Evolutionary conservation across 495 filamentous ascomycete genomes (phyloP), one percentile per base, ranked within the genome.

Genomic region (Gamarada debralockiae): DNA sequence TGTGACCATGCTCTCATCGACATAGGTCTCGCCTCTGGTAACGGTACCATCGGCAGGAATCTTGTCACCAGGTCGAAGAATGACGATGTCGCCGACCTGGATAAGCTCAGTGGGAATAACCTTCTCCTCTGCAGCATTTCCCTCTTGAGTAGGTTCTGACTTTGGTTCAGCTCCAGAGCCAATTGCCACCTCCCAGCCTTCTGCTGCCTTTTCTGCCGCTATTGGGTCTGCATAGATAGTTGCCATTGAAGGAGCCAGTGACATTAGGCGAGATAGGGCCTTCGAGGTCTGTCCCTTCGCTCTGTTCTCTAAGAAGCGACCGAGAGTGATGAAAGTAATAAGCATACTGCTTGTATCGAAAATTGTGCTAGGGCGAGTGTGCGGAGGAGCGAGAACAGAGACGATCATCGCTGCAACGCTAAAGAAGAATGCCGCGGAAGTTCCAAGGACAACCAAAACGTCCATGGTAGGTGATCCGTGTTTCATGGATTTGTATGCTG

Each of bases 301-400:
- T 13, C 87, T 76, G 59, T 97, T 99, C 67, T 99, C 93, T 8
- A 99, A 67, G 73, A 87, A 97, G 29, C 93, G 83, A 21, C 93
- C 92, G 3, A 99, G 73, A 0, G 89, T 89, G 67, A 96, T 89
- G 67, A 97, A 97, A 0, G 90, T 96, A 64, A 99, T 96, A 20
- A 99, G 80, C 95, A 97, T 99, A 20, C 90, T 97, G 65, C 91
- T 96, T 0, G 93, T 99, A 58, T 99, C 93, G 57, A 97, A 99
- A 3, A 97, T 86, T 5, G 89, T 96, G 49, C 80, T 82, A 2
- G 93, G 93, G 18, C 84, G 78, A 7, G 73, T 77, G 60, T 97
- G 91, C 3, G 88, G 84, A 7, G 76, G 69, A 27, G 76, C 71
- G 2, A 86, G 41, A 20, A 97, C 61, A 6, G 90, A 90, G 27